phyloP scores from a whole-genome alignment of 805 yeast genomes.

The Lipomyces chichibuensis region DNA sequence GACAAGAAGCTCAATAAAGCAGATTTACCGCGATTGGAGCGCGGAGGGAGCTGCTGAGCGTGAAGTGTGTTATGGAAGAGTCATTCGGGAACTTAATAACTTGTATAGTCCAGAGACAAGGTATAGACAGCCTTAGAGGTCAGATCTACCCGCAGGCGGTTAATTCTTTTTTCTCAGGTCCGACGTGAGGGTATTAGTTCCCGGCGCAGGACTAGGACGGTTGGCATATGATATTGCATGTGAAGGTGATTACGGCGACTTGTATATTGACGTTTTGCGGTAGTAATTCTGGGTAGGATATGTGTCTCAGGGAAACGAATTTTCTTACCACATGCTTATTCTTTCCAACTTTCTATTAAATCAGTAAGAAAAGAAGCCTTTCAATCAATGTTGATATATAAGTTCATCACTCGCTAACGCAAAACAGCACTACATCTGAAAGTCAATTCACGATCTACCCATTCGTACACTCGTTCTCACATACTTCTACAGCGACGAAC shows the following conservation, averaged over 20 bases:
- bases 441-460: constrained; percentile 40
- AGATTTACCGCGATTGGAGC: constrained; percentile 79
- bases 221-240: constrained; percentile 60
- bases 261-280: background rate
- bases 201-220: constrained; percentile 88
- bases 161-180: constrained; percentile 36
- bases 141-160: background rate
- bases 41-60: constrained; percentile 54
- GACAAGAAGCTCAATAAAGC: constrained; percentile 53
- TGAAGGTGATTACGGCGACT: constrained; percentile 9
- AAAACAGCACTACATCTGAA: constrained; percentile 13
- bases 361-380: constrained; percentile 54
- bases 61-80: constrained; percentile 56
- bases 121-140: background rate
- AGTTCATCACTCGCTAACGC: background rate
- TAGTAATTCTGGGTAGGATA: constrained; percentile 41
- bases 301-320: constrained; percentile 73
- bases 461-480: constrained; percentile 66
- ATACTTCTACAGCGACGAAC: constrained; percentile 53
- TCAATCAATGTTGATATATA: constrained; percentile 61
- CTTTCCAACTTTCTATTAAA: constrained; percentile 47
- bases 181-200: constrained; percentile 56
- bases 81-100: constrained; percentile 50
- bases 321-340: constrained; percentile 72
- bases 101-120: constrained; percentile 39